phyloP scores from a whole-genome alignment of 768 basidiomycete species.

The Boletus speciosus region DNA sequence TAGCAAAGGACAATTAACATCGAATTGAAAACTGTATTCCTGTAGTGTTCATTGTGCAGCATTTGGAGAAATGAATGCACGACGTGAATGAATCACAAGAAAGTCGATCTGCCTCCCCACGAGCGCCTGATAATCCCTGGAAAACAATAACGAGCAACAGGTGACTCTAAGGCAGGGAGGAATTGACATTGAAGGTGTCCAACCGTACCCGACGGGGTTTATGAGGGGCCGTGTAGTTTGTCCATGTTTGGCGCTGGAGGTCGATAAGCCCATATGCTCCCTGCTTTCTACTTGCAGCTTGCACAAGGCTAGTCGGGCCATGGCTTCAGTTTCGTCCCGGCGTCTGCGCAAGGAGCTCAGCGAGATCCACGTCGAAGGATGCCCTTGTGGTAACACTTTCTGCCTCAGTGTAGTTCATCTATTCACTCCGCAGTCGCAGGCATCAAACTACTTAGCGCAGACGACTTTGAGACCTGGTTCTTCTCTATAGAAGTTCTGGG shows the following conservation, averaged over 20 bases:
- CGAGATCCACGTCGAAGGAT: slow-evolving; percentile 64
- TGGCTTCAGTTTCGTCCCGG: slow-evolving; percentile 62
- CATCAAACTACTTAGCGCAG: slow-evolving; percentile 68
- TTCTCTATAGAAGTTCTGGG: slow-evolving; percentile 83
- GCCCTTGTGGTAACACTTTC: slow-evolving; percentile 53
- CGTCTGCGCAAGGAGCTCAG: slow-evolving; percentile 68
- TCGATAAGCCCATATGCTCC: slow-evolving; percentile 4
- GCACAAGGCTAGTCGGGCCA: slow-evolving; percentile 28
- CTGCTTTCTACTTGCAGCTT: slow-evolving; percentile 7
- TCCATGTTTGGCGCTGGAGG: slow-evolving; percentile 29
- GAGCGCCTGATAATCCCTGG: slow-evolving; percentile 61
- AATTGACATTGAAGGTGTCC: slow-evolving; percentile 33
- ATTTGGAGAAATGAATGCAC: slow-evolving; percentile 11
- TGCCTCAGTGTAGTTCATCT: not conserved
- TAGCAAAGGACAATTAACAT: not conserved
- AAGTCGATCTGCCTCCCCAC: slow-evolving; percentile 55
- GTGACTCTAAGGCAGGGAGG: slow-evolving; percentile 73
- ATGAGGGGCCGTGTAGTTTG: slow-evolving; percentile 37
- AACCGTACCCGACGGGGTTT: not conserved
- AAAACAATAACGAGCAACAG: slow-evolving; percentile 41
- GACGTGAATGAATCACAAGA: slow-evolving; percentile 25
- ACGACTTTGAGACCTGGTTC: slow-evolving; percentile 75
- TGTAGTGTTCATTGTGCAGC: slow-evolving; percentile 23
- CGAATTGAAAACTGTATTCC: slow-evolving; percentile 18
- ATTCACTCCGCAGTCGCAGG: slow-evolving; percentile 40